phyloP scores from a whole-genome alignment of 495 filamentous ascomycete genomes.

The Chaetomium cochliodes region DNA sequence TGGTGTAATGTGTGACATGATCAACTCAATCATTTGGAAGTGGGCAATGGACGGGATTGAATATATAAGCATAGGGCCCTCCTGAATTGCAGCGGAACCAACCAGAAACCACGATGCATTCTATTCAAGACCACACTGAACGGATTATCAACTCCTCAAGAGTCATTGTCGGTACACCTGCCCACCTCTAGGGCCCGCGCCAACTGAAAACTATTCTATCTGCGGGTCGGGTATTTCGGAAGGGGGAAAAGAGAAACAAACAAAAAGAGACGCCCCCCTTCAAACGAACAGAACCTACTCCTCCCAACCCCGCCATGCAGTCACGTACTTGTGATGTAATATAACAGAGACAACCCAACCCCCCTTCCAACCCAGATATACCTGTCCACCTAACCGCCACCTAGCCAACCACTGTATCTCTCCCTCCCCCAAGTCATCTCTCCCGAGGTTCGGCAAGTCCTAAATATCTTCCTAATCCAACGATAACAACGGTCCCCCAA shows the following conservation, averaged over 20 bases:
- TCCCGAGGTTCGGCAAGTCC: no score
- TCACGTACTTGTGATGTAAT: neutral
- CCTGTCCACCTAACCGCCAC: no score
- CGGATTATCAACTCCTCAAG: neutral
- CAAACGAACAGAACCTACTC: neutral
- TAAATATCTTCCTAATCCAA: no score
- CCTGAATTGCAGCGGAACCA: neutral
- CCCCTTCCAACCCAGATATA: neutral
- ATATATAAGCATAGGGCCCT: neutral
- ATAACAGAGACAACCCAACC: neutral
- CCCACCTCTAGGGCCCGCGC: neutral
- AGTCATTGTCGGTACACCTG: neutral
- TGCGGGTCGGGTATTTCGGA: slow-evolving; percentile 3
- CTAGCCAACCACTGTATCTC: no score
- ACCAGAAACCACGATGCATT: neutral
- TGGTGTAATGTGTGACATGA: slow-evolving; percentile 5
- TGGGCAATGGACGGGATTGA: neutral
- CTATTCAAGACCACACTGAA: neutral
- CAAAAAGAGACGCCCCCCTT: neutral
- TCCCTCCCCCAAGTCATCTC: no score
- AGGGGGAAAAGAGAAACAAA: neutral
- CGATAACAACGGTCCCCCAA: no score
- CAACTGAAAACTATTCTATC: neutral
- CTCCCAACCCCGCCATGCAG: slow-evolving; percentile 3
- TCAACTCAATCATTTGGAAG: neutral